Percentiles rank a stretch among this genome's conserved stretches.
phyloP scores from a whole-genome alignment of 352 stramenopile genomes.

The Pythium rishiriense region DNA sequence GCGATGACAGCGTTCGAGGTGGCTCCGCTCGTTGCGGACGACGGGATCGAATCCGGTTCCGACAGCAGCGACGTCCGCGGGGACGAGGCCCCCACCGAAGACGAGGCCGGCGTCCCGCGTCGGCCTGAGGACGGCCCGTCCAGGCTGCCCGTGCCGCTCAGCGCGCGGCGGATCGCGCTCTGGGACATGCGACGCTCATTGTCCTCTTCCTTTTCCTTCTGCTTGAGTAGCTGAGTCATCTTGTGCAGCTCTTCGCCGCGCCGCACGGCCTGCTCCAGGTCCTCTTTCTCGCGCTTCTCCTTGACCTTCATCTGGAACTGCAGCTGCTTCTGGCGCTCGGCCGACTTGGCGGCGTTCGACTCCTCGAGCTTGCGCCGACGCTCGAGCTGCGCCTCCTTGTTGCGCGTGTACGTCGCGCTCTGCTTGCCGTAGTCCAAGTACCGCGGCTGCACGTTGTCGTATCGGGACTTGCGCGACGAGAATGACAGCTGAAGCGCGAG shows the following conservation, averaged over 20 bases:
- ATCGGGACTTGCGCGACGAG: constrained; percentile 38
- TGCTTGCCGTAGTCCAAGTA: constrained; percentile 67
- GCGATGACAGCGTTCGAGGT: constrained; percentile 7
- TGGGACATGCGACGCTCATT: constrained; percentile 9
- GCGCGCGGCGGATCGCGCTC: constrained; percentile 18
- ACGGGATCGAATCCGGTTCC: constrained; percentile 22
- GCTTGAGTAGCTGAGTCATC: constrained; percentile 29
- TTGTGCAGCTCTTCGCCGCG: constrained; percentile 58
- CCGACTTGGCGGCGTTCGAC: constrained; percentile 56
- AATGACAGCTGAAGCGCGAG: constrained; percentile 25
- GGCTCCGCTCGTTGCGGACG: constrained; percentile 1
- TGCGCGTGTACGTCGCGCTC: constrained; percentile 39
- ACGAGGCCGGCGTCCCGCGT: neutral
- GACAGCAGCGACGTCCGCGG: constrained; percentile 24
- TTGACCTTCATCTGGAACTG: constrained; percentile 44
- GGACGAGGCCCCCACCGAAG: constrained; percentile 18
- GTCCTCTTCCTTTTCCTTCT: constrained; percentile 30
- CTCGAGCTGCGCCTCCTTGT: constrained; percentile 57
- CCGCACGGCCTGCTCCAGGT: constrained; percentile 47
- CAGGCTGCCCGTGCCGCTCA: constrained; percentile 12
- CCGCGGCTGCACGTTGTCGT: constrained; percentile 48
- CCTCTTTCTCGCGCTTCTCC: constrained; percentile 43
- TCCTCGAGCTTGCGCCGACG: constrained; percentile 69
- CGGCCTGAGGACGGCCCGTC: neutral
- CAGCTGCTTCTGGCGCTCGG: constrained; percentile 56